Evolutionary conservation across 148 eudicot genomes (phyloP), one percentile per base, ranked within the genome.

Genomic region (Diospyros lotus): DNA sequence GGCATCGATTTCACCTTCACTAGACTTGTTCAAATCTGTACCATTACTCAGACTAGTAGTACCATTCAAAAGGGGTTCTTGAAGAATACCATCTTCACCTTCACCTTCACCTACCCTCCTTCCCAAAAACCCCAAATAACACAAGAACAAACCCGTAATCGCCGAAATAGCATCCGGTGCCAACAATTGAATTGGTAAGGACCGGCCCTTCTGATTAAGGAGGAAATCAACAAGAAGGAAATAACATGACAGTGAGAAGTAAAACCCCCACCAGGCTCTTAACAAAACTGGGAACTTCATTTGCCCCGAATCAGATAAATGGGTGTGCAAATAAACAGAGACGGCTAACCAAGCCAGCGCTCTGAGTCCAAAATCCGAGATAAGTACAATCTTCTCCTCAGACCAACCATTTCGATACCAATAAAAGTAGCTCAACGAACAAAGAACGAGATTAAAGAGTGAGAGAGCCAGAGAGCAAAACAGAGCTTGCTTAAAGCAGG

Each of bases 211-310:
- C 46, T 72, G 72, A 48, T 76, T 66, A 28, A 72, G 41, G 43
- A 87, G 65, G 4, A 45, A 50, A 69, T 78, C 73, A 13, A 84
- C 46, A n/a, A 84, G 83, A 43, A 93, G 77, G 73, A 83, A 88
- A 81, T 86, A 89, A 75, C 84, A 77, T 64, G 90, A 89, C 2
- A 86, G 53, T 18, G 45, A 65, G 61, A 91, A 79, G 83, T 88
- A 91, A 69, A 83, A 50, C 8, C 79, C 85, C 91, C 91, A 93
- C 97, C 93, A 93, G 43, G 88, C 64, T 78, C 87, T 93, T 72
- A 93, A 73, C 18, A 82, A 69, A 50, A 86, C 4, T 5, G 94
- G 93, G 64, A 88, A 87, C 69, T 77, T 85, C 15, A 73, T 64
- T 51, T 77, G 81, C 68, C 72, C 66, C 46, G 78, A 77, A 13